Evolutionary conservation across 139 green algal genomes (phyloP).

Genomic region (Coelastrella sp.): DNA sequence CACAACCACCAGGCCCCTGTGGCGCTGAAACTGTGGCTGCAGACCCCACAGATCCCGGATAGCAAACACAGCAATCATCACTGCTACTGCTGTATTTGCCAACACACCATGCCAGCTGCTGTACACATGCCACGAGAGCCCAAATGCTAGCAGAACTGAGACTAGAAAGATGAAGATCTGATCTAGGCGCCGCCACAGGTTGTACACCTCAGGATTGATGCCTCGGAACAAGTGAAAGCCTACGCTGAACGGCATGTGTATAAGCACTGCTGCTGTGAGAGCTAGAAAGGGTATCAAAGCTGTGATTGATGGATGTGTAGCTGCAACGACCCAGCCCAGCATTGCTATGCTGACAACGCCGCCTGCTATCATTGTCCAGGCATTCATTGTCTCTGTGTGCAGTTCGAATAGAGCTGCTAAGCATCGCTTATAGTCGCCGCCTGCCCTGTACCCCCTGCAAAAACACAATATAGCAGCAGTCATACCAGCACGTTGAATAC

Average conservation of each 20-base stretch:
- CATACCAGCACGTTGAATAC: background rate
- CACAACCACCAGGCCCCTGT: slow-evolving; percentile 24
- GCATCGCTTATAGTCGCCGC: slow-evolving; percentile 39
- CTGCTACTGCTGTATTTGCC: slow-evolving; percentile 14
- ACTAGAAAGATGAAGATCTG: slow-evolving; percentile 49
- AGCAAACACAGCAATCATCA: background rate
- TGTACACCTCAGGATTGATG: slow-evolving; percentile 44
- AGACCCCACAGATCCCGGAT: background rate
- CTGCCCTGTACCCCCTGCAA: slow-evolving; percentile 38
- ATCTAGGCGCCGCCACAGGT: slow-evolving; percentile 44
- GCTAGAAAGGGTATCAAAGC: slow-evolving; percentile 25
- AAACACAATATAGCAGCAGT: too few relatives aligned
- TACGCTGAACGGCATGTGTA: slow-evolving; percentile 48
- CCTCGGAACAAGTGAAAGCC: slow-evolving; percentile 45
- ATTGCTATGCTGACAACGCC: slow-evolving; percentile 26
- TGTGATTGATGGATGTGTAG: background rate
- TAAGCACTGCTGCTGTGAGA: slow-evolving; percentile 27
- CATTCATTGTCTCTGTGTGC: slow-evolving; percentile 51
- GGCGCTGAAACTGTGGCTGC: slow-evolving; percentile 15
- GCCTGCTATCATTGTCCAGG: slow-evolving; percentile 43
- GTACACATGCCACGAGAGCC: slow-evolving; percentile 38
- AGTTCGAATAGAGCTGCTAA: slow-evolving; percentile 21
- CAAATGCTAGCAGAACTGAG: slow-evolving; percentile 36
- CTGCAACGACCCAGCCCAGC: slow-evolving; percentile 1
- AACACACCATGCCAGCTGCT: background rate